phyloP scores from a whole-genome alignment of 2,329 filamentous ascomycete genomes.

The Diaporthe vaccinii region DNA sequence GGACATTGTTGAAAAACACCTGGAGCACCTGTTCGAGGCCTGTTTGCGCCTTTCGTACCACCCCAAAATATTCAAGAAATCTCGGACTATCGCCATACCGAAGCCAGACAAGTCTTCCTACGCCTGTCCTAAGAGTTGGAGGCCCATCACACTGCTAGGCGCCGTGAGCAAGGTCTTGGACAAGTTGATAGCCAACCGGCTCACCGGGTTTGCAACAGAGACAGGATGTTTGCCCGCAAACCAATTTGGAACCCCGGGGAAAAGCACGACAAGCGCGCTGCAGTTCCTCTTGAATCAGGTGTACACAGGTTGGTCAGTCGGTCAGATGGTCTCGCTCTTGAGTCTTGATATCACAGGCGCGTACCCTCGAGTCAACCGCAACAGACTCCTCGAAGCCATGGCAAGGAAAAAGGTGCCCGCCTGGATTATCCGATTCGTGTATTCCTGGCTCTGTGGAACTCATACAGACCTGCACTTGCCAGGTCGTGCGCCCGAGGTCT shows the following conservation, averaged over 20 bases:
- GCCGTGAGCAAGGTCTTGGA: not conserved
- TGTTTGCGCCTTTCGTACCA: conserved; percentile 1
- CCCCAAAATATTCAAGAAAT: not conserved
- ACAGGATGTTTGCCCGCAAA: not conserved
- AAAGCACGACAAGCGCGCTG: conserved; percentile 1
- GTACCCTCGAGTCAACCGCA: not conserved
- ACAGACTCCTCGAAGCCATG: conserved; percentile 1
- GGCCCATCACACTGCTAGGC: conserved; percentile 2
- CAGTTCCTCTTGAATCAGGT: not conserved
- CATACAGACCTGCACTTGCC: not conserved
- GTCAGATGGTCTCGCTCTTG: not conserved
- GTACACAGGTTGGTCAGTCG: not conserved
- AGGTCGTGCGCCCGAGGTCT: not conserved
- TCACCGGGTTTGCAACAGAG: not conserved
- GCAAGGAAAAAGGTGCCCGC: not conserved
- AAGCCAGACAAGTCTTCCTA: not conserved
- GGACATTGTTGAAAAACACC: not conserved
- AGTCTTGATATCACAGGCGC: conserved; percentile 13
- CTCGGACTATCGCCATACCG: not conserved
- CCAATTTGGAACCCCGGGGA: not conserved
- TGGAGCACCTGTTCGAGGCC: conserved; percentile 4
- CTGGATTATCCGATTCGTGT: not conserved
- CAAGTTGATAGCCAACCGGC: conserved; percentile 1
- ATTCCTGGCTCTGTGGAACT: not conserved
- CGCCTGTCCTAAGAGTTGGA: not conserved